Percentiles rank a stretch among this genome's conserved stretches.
These are phyloP conservation scores for Ottelia alismoides DNA, from an alignment of 106 monocot genomes.

Conservation along the genomic window DNA sequence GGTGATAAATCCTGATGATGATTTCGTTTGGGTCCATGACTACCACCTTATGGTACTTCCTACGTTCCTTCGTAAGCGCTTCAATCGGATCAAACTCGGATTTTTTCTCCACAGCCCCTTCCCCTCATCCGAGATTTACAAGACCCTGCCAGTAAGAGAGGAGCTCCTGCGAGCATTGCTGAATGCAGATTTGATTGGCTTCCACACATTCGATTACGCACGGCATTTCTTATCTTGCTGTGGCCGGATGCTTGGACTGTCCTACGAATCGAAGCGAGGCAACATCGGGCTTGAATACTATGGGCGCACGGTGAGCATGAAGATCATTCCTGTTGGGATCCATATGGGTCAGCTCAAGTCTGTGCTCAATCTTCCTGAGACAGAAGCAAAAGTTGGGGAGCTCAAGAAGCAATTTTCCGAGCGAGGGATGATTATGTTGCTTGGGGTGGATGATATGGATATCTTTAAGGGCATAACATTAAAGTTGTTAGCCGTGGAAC, in stretches of 20 bases:
- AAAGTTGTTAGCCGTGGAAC: slow-evolving; percentile 67
- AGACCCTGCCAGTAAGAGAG: slow-evolving; percentile 3
- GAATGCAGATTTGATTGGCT: slow-evolving; percentile 1
- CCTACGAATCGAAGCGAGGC: slow-evolving; percentile 4
- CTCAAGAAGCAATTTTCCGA: background rate
- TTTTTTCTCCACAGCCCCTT: slow-evolving; percentile 9
- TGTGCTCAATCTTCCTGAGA: background rate
- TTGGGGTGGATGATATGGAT: slow-evolving; percentile 2
- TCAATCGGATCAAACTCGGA: slow-evolving; percentile 2
- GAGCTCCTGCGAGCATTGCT: slow-evolving; percentile 2
- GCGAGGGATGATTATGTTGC: background rate
- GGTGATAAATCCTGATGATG: slow-evolving; percentile 3
- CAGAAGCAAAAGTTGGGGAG: background rate
- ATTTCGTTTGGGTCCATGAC: slow-evolving; percentile 7
- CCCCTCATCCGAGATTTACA: too few relatives aligned
- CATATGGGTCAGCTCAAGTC: slow-evolving; percentile 7
- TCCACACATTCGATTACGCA: slow-evolving; percentile 5
- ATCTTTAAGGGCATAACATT: slow-evolving; percentile 41
- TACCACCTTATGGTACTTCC: slow-evolving; percentile 7
- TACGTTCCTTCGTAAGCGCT: slow-evolving; percentile 2
- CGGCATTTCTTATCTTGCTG: slow-evolving; percentile 7
- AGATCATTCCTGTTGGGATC: slow-evolving; percentile 2
- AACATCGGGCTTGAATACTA: slow-evolving; percentile 7
- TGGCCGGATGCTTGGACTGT: slow-evolving; percentile 8
- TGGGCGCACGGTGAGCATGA: slow-evolving; percentile 4